A percentile compares a stretch with the other conserved stretches of the same genome.
Evolutionary conservation across 257 asterid species (phyloP).

Genomic region (Primulina huaijiensis): DNA sequence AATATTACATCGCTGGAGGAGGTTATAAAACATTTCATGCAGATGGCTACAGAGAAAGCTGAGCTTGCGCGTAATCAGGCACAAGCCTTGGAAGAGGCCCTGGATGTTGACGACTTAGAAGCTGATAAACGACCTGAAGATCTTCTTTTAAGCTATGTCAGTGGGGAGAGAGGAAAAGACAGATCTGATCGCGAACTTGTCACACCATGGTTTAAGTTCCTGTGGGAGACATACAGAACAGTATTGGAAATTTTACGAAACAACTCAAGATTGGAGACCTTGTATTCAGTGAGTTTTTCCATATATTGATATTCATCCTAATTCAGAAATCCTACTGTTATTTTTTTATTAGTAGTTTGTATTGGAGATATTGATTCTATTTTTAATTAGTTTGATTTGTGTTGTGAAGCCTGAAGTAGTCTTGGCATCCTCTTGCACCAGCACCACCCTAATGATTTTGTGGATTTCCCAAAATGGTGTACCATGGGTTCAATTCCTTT

Average conservation of each 20-base stretch:
- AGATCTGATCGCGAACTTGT: conserved; percentile 92
- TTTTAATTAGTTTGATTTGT: background rate
- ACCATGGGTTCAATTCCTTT: background rate
- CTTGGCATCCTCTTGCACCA: background rate
- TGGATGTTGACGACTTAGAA: conserved; percentile 87
- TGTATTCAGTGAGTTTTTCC: conserved; percentile 54
- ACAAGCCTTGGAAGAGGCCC: conserved; percentile 80
- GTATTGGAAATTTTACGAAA: conserved; percentile 74
- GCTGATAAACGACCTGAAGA: conserved; percentile 96
- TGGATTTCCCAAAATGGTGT: background rate
- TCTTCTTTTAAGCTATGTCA: conserved; percentile 89
- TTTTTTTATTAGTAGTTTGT: background rate
- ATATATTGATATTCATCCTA: background rate
- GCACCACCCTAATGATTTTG: background rate
- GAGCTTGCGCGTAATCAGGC: conserved; percentile 84
- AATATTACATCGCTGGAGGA: conserved; percentile 83
- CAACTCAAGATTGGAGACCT: conserved; percentile 72
- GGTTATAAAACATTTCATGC: conserved; percentile 96
- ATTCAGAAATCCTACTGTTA: background rate
- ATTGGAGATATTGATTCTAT: background rate
- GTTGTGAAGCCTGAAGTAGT: background rate
- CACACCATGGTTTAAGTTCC: conserved; percentile 82
- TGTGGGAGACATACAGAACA: conserved; percentile 88
- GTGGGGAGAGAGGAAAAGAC: conserved; percentile 95
- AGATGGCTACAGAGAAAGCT: conserved; percentile 83